A percentile compares a stretch with the other conserved stretches of the same genome.
These are phyloP conservation scores for Aspergillus aculeatus DNA, from an alignment of 2,329 filamentous ascomycete genomes.

Conservation along the genomic window DNA sequence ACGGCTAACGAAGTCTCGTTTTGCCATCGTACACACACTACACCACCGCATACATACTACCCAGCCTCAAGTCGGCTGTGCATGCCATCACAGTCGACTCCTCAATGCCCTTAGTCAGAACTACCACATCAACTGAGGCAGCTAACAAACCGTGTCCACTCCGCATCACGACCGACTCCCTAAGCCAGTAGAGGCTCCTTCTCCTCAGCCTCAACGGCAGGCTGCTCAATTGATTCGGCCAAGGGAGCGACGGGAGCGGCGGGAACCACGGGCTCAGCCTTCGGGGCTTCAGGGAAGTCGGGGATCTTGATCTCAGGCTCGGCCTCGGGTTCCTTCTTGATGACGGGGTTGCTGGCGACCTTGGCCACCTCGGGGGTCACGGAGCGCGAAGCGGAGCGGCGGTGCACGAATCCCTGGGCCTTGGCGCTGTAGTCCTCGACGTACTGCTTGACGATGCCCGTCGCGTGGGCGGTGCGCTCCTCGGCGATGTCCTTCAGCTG, in stretches of 20 bases:
- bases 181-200: slow-evolving; percentile 36
- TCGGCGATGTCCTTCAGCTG: slow-evolving; percentile 61
- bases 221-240: slow-evolving; percentile 29
- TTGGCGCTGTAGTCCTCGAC: slow-evolving; percentile 61
- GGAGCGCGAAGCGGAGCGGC: slow-evolving; percentile 18
- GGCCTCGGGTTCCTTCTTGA: slow-evolving; percentile 38
- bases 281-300: slow-evolving; percentile 52
- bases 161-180: not conserved
- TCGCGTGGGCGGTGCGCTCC: slow-evolving; percentile 59
- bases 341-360: slow-evolving; percentile 21
- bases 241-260: not conserved
- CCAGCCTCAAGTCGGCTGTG: not conserved
- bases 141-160: not conserved
- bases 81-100: not conserved
- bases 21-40: slow-evolving; percentile 22
- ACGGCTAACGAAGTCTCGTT: slow-evolving; percentile 15
- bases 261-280: slow-evolving; percentile 35
- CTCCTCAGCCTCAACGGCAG: slow-evolving; percentile 25
- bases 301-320: slow-evolving; percentile 42
- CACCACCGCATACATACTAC: not conserved
- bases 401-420: slow-evolving; percentile 56
- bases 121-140: too few species aligned
- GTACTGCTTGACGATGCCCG: slow-evolving; percentile 58
- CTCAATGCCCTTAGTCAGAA: too few species aligned
- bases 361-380: slow-evolving; percentile 35